phyloP scores from a whole-genome alignment of 2,329 filamentous ascomycete species.

The Penicillium paneum region DNA sequence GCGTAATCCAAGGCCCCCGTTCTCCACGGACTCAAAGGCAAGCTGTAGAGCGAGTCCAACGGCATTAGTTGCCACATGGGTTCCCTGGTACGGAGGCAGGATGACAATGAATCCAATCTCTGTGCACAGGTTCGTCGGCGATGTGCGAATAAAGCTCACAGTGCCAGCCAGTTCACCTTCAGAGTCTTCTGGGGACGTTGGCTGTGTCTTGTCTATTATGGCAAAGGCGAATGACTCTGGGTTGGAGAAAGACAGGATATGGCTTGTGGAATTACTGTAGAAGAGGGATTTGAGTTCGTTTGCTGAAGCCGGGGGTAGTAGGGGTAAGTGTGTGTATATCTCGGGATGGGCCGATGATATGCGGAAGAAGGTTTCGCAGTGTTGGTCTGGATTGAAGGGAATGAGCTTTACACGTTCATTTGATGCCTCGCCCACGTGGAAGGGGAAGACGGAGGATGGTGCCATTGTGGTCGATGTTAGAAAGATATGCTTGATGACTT shows the following conservation, averaged over 20 bases:
- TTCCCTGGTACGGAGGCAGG: conserved; percentile 19
- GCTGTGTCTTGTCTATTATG: conserved; percentile 18
- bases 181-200: conserved; percentile 11
- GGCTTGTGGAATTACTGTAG: background rate
- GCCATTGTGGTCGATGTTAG: background rate
- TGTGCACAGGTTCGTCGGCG: conserved; percentile 5
- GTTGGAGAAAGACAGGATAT: conserved; percentile 17
- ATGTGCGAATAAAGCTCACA: conserved; percentile 16
- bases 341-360: conserved; percentile 11
- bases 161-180: conserved; percentile 20
- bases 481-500: background rate
- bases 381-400: conserved; percentile 17
- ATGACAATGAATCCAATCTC: conserved; percentile 22
- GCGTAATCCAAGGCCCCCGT: conserved; percentile 13
- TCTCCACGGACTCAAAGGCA: conserved; percentile 3
- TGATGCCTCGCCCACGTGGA: conserved; percentile 4
- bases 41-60: conserved; percentile 14
- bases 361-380: conserved; percentile 13
- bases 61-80: conserved; percentile 15
- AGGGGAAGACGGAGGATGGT: conserved; percentile 5
- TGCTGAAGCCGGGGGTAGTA: conserved; percentile 4
- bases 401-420: conserved; percentile 22
- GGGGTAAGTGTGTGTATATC: conserved; percentile 17
- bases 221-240: conserved; percentile 18
- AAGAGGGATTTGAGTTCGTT: conserved; percentile 11